Evolutionary conservation across 345 rosid species (phyloP).

Genomic region (Aurinia saxatilis): DNA sequence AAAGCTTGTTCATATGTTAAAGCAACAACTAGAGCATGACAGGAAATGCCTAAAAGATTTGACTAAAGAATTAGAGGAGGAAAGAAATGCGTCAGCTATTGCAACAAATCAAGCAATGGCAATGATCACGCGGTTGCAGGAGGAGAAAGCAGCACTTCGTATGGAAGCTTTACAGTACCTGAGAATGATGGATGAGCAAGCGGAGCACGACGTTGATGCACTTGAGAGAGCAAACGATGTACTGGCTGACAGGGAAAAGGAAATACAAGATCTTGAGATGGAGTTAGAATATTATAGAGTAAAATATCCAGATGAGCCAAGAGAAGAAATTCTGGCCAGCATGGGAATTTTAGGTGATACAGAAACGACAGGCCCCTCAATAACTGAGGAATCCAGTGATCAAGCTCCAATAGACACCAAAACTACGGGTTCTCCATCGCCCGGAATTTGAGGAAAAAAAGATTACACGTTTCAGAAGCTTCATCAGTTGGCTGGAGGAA

Average conservation of each 20-base stretch:
- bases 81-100: conserved; percentile 58
- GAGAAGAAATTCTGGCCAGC: conserved; percentile 17
- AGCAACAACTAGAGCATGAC: conserved; percentile 50
- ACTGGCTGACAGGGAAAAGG: conserved; percentile 59
- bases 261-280: conserved; percentile 65
- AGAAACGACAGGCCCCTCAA: not conserved
- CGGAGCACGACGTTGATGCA: conserved; percentile 63
- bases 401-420: conserved; percentile 22
- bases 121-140: conserved; percentile 78
- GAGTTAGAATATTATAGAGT: conserved; percentile 48
- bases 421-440: conserved; percentile 12
- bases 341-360: conserved; percentile 21
- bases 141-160: conserved; percentile 72
- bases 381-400: conserved; percentile 15
- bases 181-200: conserved; percentile 94
- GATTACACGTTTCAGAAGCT: conserved; percentile 34
- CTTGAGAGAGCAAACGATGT: conserved; percentile 61
- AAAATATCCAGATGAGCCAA: conserved; percentile 34
- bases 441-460: conserved; percentile 29
- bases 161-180: conserved; percentile 81
- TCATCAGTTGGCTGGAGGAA: conserved; percentile 19
- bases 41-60: conserved; percentile 35
- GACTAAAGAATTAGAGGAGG: conserved; percentile 64
- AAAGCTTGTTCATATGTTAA: conserved; percentile 39
- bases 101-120: conserved; percentile 81